Base-by-base conservation (phyloP, 352 stramenopile genomes). In the Pythium rishiriense region DNA sequence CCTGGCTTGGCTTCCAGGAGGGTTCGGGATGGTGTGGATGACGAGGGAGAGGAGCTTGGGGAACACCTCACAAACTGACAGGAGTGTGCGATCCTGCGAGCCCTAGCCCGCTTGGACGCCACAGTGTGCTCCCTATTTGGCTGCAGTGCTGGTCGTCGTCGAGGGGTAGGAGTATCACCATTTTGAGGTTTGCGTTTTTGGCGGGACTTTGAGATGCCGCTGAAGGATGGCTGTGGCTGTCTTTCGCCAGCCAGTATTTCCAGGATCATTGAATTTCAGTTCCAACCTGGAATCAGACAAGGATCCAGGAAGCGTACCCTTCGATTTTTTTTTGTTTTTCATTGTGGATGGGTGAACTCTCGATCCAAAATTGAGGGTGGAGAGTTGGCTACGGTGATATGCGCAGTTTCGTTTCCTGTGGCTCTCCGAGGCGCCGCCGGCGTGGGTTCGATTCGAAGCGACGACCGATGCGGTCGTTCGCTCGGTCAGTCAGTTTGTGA, bases 1-100 rank as follows among this genome's bases (percentile, higher is more conserved):
- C 35, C 6, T 41, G 28, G 28, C 28, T 42, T 55, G 48, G 28
- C 26, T 41, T 14, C 11, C 6, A 9, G 28, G 48, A 55, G 29
- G 48, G 48, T 33, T 46, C 17, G 51, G 51, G 51, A 25, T 47
- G 19, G 37, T 47, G 19, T 47, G 41, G 41, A 47, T 47, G 41
- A n/a, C 19, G 26, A 47, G 41, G 41, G 41, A 47, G 41, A 47
- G 41, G 41, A 26, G 41, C 19, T 4, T 12, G 19, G 4, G 8
- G 11, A 47, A 47, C 19, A n/a, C n/a, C n/a, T n/a, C 21, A 12
- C 19, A 47, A 47, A 47, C 5, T 47, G 41, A 47, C 41, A 47
- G 17, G 41, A 47, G 41, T 39, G 33, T 25, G 41, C 41, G 41
- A 47, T 43, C 37, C 15, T 2, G 14, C 7, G 12, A 47, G n/a